phyloP scores from a whole-genome alignment of 2,329 filamentous ascomycete genomes.

The Penicillium corylophilum region DNA sequence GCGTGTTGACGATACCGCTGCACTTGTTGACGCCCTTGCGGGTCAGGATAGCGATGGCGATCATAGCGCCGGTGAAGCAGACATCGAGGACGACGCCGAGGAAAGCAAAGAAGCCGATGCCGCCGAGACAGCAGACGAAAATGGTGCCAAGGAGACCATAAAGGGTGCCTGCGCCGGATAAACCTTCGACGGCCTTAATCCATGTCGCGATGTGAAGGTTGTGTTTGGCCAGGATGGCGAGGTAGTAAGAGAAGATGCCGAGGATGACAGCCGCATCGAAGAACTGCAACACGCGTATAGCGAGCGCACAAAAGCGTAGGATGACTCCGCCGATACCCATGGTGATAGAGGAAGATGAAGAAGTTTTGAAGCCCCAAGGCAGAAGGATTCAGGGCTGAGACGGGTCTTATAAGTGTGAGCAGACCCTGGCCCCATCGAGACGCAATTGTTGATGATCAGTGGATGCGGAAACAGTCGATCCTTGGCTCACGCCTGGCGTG shows the following conservation, averaged over 20 bases:
- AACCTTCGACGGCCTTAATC: conserved; percentile 72
- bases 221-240: conserved; percentile 69
- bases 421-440: conserved; percentile 5
- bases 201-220: conserved; percentile 61
- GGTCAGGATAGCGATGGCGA: conserved; percentile 77
- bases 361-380: conserved; percentile 2
- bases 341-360: conserved; percentile 21
- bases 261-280: conserved; percentile 71
- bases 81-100: conserved; percentile 74
- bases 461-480: conserved; percentile 4
- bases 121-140: conserved; percentile 76
- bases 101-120: conserved; percentile 69
- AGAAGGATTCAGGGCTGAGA: conserved; percentile 13
- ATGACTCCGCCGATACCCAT: conserved; percentile 63
- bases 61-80: conserved; percentile 71
- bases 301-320: conserved; percentile 68
- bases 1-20: conserved; percentile 62
- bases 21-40: conserved; percentile 68
- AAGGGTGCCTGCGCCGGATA: conserved; percentile 70
- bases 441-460: conserved; percentile 18
- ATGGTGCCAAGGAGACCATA: conserved; percentile 73
- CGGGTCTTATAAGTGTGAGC: conserved; percentile 6
- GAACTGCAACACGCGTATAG: conserved; percentile 73
- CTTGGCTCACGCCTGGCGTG: background rate
- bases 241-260: conserved; percentile 80